These are phyloP conservation scores for Claviceps maximensis DNA, from an alignment of 2,329 filamentous ascomycete species.

Conservation along the genomic window DNA sequence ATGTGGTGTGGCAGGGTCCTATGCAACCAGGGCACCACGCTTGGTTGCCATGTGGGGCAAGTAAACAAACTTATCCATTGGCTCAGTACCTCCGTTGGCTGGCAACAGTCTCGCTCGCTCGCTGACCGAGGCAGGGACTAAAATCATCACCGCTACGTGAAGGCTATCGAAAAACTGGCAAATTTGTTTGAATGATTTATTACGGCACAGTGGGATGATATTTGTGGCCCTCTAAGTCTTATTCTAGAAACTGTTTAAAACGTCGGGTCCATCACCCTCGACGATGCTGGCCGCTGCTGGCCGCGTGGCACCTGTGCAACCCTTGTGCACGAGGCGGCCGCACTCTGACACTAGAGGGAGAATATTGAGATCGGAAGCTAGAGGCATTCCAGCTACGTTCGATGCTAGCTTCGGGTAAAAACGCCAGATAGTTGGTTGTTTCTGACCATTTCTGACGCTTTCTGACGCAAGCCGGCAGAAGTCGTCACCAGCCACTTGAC, in stretches of 20 bases:
- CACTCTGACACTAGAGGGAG: not conserved
- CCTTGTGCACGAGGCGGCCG: not conserved
- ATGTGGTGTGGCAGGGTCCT: not conserved
- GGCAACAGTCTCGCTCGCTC: slow-evolving; percentile 6
- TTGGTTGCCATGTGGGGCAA: slow-evolving; percentile 22
- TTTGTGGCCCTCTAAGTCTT: not conserved
- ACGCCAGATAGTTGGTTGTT: not conserved
- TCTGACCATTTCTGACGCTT: not conserved
- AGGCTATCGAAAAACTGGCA: not conserved
- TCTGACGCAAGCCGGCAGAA: no score
- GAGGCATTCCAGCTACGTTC: not conserved
- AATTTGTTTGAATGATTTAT: not conserved
- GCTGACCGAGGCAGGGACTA: slow-evolving; percentile 12
- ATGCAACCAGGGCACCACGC: slow-evolving; percentile 12
- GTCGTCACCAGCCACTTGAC: not conserved
- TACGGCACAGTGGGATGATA: no score
- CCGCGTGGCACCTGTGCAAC: no score
- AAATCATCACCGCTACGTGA: not conserved
- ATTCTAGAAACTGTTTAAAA: not conserved
- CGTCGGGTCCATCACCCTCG: not conserved
- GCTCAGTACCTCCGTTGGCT: not conserved
- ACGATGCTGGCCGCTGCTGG: not conserved
- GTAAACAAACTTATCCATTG: slow-evolving; percentile 22
- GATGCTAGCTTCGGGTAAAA: not conserved
- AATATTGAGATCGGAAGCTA: not conserved